These are phyloP conservation scores for Ceratocystis cubensis DNA, from an alignment of 2,329 filamentous ascomycete species.

Conservation along the genomic window DNA sequence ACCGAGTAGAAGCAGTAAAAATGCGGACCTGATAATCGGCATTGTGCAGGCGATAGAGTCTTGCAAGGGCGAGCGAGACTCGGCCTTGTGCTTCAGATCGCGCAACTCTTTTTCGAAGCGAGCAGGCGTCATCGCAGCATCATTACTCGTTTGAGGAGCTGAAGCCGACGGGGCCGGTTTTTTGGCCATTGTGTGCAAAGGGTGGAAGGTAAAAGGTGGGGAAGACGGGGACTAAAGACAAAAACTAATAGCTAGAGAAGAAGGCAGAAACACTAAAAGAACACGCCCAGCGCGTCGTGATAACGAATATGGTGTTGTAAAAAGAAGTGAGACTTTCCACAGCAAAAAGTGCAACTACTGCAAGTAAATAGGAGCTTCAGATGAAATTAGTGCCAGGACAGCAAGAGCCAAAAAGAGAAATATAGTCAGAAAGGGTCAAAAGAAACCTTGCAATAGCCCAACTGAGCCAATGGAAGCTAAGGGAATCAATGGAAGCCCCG, in stretches of 20 bases:
- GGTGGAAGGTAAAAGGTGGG: background rate
- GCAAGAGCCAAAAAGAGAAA: background rate
- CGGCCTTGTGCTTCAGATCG: conserved; percentile 36
- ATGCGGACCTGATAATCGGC: conserved; percentile 29
- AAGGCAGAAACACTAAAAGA: background rate
- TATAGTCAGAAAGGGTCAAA: background rate
- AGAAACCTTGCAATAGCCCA: background rate
- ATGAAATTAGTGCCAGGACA: background rate
- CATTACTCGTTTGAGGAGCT: conserved; percentile 21
- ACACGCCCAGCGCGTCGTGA: conserved; percentile 7
- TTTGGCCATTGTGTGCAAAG: conserved; percentile 17
- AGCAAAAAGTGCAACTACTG: background rate
- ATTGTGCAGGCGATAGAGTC: conserved; percentile 27
- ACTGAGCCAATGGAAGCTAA: background rate
- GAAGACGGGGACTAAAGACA: background rate
- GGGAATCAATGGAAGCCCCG: background rate
- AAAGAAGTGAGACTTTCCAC: background rate
- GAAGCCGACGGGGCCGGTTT: conserved; percentile 6
- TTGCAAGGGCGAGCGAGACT: conserved; percentile 27
- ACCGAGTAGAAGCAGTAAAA: conserved; percentile 42
- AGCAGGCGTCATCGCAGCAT: conserved; percentile 34
- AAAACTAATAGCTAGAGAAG: background rate
- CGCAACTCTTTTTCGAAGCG: conserved; percentile 44
- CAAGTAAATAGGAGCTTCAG: background rate
- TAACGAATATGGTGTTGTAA: background rate